A percentile compares a stretch with the other conserved stretches of the same genome.
Conservation (phyloP, 768 basidiomycete genomes). For the Pholiota microspora region DNA sequence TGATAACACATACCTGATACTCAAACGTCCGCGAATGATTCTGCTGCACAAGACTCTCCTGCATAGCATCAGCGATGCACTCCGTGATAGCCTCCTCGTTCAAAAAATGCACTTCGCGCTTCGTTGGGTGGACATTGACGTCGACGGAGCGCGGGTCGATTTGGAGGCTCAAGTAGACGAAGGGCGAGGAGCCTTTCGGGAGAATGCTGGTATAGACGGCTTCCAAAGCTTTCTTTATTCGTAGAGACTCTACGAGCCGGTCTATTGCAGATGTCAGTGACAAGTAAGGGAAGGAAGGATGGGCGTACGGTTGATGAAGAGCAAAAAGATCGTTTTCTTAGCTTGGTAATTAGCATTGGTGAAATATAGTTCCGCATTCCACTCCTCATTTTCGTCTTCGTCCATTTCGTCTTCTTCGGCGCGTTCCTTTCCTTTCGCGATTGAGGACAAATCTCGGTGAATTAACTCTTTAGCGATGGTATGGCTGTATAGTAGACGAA, state of each 20-base stretch:
- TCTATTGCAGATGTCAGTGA: constrained; percentile 43
- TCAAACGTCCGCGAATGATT: constrained; percentile 69
- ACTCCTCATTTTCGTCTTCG: constrained; percentile 34
- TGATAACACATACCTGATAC: constrained; percentile 54
- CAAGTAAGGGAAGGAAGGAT: background rate
- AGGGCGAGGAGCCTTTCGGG: constrained; percentile 87
- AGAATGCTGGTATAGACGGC: constrained; percentile 80
- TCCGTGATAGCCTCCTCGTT: constrained; percentile 87
- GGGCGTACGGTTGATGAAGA: constrained; percentile 92
- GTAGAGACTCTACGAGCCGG: constrained; percentile 84
- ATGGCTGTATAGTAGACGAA: constrained; percentile 80
- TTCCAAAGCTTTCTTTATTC: constrained; percentile 87
- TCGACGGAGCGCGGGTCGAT: constrained; percentile 89
- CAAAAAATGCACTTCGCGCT: constrained; percentile 93
- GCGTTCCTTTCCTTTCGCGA: constrained; percentile 18
- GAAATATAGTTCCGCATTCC: constrained; percentile 74
- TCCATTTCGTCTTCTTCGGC: constrained; percentile 31
- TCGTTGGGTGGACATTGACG: constrained; percentile 98
- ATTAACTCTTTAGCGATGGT: constrained; percentile 77
- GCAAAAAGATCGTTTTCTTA: constrained; percentile 79
- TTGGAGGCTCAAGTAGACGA: constrained; percentile 87
- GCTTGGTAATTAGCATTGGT: constrained; percentile 88
- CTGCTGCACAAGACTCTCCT: constrained; percentile 58
- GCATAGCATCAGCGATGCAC: constrained; percentile 69
- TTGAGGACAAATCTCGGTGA: constrained; percentile 37